Base-by-base conservation (phyloP, 371 early-diverging fungal species). In the Chytridium lagenaria region DNA sequence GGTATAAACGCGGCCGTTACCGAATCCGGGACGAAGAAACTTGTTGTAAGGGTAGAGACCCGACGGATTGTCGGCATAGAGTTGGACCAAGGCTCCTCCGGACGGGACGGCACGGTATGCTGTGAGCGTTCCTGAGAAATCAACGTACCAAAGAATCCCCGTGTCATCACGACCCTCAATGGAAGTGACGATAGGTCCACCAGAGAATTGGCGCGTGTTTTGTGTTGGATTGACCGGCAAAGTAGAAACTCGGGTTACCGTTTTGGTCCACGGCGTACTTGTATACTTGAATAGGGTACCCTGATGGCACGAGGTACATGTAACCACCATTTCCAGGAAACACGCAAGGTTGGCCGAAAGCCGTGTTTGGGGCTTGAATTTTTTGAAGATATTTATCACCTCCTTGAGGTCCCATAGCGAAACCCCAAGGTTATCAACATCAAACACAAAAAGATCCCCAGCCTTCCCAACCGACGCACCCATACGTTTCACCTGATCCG, bases 31-130 rank as follows among this genome's bases (percentile, higher is more conserved):
- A 31, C 59, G 37, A n/a, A 30, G 12, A 40, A 69, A 69, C 59
- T 69, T 69, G 55, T 59, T 36, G 59, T 16, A 37, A 16, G 69
- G 59, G 59, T 69, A 69, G 12, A 59, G 5, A 7, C 69, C 59
- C 22, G 15, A 2, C 16, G 23, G 44, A 28, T 38, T 15, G 49
- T 38, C 66, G 15, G 38, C 37, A 30, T n/a, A 44, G 26, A 44
- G 23, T 28, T 66, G 36, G 34, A 61, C 36, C 36, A 61, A 16
- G 69, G 15, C n/a, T 34, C 59, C 39, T 3, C n/a, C 50, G 23
- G 15, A n/a, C n/a, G 72, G 73, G 30, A 68, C 68, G 36, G 68
- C 73, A 39, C 37, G 66, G 34, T 59, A 28, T 12, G 73, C 73
- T n/a, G 66, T 51, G 26, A 73, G 34, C 2, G 68, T 52, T 16